Evolutionary conservation across 1,139 yeast species (phyloP).

Genomic region (Sugiyamaella japonica): DNA sequence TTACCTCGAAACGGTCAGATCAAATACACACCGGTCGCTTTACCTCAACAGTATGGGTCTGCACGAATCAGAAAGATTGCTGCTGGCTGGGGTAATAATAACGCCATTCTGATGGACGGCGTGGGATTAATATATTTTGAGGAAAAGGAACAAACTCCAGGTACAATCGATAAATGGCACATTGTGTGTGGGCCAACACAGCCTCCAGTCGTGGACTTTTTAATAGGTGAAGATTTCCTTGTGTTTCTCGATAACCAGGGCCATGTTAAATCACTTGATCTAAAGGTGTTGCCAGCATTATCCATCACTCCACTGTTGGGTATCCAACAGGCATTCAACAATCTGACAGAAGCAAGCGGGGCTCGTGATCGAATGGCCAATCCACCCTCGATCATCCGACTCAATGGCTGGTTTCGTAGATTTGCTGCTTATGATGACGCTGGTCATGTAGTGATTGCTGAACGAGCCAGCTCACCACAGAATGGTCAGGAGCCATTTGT

Average conservation of each 20-base stretch:
- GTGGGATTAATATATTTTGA: slow-evolving; percentile 1
- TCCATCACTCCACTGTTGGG: neutral
- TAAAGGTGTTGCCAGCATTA: neutral
- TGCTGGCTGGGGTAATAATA: slow-evolving; percentile 61
- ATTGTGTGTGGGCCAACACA: slow-evolving; percentile 39
- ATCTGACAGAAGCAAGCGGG: slow-evolving; percentile 20
- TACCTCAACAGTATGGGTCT: slow-evolving; percentile 50
- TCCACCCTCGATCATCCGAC: slow-evolving; percentile 43
- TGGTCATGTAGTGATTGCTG: slow-evolving; percentile 47
- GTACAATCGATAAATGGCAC: slow-evolving; percentile 3
- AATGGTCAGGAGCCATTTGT: slow-evolving; percentile 39
- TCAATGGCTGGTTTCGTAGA: slow-evolving; percentile 51
- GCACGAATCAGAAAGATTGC: slow-evolving; percentile 44
- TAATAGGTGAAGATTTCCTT: slow-evolving; percentile 54
- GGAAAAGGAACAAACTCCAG: slow-evolving; percentile 8
- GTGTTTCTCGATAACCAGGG: slow-evolving; percentile 53
- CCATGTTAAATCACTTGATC: slow-evolving; percentile 46
- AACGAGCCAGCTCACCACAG: neutral
- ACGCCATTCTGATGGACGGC: neutral
- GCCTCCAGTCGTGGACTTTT: slow-evolving; percentile 51
- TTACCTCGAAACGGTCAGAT: slow-evolving; percentile 63
- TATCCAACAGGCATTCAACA: slow-evolving; percentile 24
- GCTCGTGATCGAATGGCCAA: slow-evolving; percentile 3
- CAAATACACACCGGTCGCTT: slow-evolving; percentile 44
- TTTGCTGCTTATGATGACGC: slow-evolving; percentile 58